phyloP scores from a whole-genome alignment of 2,329 filamentous ascomycete species.

The Colletotrichum liaoningense region DNA sequence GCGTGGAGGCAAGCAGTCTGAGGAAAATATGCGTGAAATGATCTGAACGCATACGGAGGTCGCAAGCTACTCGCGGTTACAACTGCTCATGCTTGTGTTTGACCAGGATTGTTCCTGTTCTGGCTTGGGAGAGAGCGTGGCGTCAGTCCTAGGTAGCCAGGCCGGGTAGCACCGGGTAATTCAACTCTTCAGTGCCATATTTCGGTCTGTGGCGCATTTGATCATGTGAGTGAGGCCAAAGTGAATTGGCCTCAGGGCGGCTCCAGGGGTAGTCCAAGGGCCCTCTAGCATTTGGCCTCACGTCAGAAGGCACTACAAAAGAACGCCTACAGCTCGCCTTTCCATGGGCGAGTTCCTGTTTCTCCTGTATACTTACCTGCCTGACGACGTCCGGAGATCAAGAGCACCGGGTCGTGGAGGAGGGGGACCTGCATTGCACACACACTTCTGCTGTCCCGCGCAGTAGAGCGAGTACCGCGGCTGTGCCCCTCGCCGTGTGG shows the following conservation, averaged over 20 bases:
- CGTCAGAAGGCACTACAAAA: neutral
- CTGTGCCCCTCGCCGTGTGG: slow-evolving; percentile 20
- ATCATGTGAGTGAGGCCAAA: neutral
- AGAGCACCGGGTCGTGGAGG: slow-evolving; percentile 17
- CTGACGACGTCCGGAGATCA: slow-evolving; percentile 21
- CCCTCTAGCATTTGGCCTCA: neutral
- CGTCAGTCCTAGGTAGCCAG: slow-evolving; percentile 33
- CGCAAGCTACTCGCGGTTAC: slow-evolving; percentile 19
- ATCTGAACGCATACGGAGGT: slow-evolving; percentile 11
- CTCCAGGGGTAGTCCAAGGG: neutral
- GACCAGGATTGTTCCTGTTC: slow-evolving; percentile 16
- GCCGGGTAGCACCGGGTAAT: slow-evolving; percentile 31
- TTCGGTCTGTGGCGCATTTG: neutral
- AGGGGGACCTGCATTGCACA: slow-evolving; percentile 26
- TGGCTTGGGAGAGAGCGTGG: slow-evolving; percentile 23
- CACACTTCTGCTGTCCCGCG: neutral
- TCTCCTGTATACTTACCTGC: slow-evolving; percentile 22
- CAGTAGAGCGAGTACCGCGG: neutral
- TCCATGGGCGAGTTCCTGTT: neutral
- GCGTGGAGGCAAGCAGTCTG: slow-evolving; percentile 9
- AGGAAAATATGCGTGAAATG: slow-evolving; percentile 13
- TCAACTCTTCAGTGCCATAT: slow-evolving; percentile 19
- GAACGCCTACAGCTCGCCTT: too few relatives aligned
- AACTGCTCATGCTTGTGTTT: slow-evolving; percentile 23
- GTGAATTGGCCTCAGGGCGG: neutral